Base-by-base conservation (phyloP, 2,329 filamentous ascomycete genomes). In the Aspergillus awamori region DNA sequence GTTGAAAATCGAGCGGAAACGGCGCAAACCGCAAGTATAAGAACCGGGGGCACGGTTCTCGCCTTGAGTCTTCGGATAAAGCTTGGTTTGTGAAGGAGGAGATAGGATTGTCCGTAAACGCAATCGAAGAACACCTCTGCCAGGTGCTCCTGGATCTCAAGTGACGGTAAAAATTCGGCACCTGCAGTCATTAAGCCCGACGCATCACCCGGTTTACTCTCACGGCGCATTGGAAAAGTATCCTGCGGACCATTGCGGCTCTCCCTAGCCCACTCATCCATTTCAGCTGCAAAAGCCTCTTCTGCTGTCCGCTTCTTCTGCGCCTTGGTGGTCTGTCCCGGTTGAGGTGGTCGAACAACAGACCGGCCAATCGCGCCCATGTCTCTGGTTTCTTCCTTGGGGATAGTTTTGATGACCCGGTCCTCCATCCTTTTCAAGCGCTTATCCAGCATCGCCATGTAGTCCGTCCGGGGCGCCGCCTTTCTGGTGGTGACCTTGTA, bases 361-460 rank as follows among this genome's bases (percentile, higher is more conserved):
- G 93, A 93, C 60, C 95, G 85, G 5, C 89, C 89, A 39, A 96
- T 89, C 7, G 84, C 82, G 8, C 84, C 81, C 61, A 89, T 83
- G 26, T 86, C 81, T 45, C 90, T 88, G 64, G 91, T 85, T 65
- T 96, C 93, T 45, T 92, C 86, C 73, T 94, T 96, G 0, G 95
- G 94, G 28, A 98, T 90, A 61, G 94, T 89, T 76, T 97, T 97
- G 79, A 98, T 96, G 64, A 98, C 95, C 59, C 94, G 89, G 71
- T 98, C 94, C 77, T 99, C 95, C 95, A 98, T 98, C 60, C 94
- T 85, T 81, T 96, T 97, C 67, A 98, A 77, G 57, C 95, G 86
- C 79, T 97, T 97, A 79, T 98, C 95, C 69, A 98, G 81, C 93
- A 98, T 98, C 45, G 93, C 93, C 95, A 98, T 98, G 77, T 98